Conservation (phyloP, 2,329 filamentous ascomycete species). For the Rutstroemia sydowiana region DNA sequence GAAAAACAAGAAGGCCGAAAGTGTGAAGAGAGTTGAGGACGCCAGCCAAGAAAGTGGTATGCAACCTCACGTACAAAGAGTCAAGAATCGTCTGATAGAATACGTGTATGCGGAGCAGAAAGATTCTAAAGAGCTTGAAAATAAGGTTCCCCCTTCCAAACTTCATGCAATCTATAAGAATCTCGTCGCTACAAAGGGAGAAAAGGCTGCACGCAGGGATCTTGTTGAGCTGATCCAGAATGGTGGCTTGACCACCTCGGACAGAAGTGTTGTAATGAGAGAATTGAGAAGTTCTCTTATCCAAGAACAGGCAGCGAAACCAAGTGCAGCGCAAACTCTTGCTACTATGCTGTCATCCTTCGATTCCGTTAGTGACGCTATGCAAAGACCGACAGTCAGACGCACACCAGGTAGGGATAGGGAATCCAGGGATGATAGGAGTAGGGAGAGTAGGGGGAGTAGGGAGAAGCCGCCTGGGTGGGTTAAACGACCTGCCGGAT, state of each 20-base stretch:
- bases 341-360: constrained; percentile 4
- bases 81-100: constrained; percentile 1
- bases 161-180: constrained; percentile 6
- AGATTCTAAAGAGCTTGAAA: neutral
- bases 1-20: too few species aligned
- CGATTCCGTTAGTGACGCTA: constrained; percentile 2
- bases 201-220: neutral
- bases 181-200: constrained; percentile 6
- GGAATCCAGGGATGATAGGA: too few species aligned
- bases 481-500: neutral
- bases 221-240: constrained; percentile 6
- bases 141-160: constrained; percentile 3
- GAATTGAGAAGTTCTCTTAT: constrained; percentile 8
- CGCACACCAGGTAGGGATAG: too few species aligned
- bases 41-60: neutral
- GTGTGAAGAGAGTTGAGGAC: too few species aligned
- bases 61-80: constrained; percentile 5
- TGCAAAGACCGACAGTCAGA: neutral
- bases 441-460: too few species aligned
- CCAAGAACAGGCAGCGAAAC: neutral
- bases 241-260: constrained; percentile 7
- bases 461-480: neutral
- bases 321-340: neutral
- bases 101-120: neutral
- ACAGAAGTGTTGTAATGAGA: constrained; percentile 5